Percentiles rank a stretch among this genome's conserved stretches.
phyloP scores from a whole-genome alignment of 129 eudicot genomes.

The Tagetes patula region DNA sequence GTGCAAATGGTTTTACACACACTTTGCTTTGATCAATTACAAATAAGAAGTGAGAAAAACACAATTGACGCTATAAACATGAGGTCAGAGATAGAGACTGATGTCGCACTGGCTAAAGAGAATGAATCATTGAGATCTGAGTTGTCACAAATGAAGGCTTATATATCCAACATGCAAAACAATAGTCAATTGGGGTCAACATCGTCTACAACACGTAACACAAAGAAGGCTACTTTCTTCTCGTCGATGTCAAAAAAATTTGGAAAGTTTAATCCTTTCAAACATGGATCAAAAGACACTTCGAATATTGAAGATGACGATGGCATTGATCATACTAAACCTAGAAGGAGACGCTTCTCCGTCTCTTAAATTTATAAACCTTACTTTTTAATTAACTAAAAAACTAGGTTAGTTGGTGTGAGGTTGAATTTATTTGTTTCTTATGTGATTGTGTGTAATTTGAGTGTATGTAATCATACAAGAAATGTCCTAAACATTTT shows the following conservation, averaged over 20 bases:
- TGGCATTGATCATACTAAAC: constrained; percentile 71
- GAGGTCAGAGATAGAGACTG: constrained; percentile 63
- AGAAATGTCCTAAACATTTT: background rate
- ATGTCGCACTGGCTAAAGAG: constrained; percentile 69
- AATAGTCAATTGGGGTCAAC: constrained; percentile 33
- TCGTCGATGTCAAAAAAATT: constrained; percentile 79
- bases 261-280: constrained; percentile 87
- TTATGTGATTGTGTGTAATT: constrained; percentile 14
- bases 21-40: constrained; percentile 77
- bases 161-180: constrained; percentile 58
- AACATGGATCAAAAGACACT: constrained; percentile 79
- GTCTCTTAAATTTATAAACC: constrained; percentile 42
- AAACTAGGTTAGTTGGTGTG: constrained; percentile 27
- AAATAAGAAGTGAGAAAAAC: constrained; percentile 52
- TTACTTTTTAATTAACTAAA: background rate
- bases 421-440: constrained; percentile 11
- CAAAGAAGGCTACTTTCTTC: constrained; percentile 57
- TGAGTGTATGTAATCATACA: constrained; percentile 3
- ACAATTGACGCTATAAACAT: constrained; percentile 37
- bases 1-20: constrained; percentile 85
- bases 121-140: constrained; percentile 79
- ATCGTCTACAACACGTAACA: constrained; percentile 29
- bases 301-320: constrained; percentile 58
- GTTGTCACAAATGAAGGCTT: constrained; percentile 82
- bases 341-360: constrained; percentile 74